phyloP scores from a whole-genome alignment of 176 grass and related monocot genomes.

The Zizania latifolia region DNA sequence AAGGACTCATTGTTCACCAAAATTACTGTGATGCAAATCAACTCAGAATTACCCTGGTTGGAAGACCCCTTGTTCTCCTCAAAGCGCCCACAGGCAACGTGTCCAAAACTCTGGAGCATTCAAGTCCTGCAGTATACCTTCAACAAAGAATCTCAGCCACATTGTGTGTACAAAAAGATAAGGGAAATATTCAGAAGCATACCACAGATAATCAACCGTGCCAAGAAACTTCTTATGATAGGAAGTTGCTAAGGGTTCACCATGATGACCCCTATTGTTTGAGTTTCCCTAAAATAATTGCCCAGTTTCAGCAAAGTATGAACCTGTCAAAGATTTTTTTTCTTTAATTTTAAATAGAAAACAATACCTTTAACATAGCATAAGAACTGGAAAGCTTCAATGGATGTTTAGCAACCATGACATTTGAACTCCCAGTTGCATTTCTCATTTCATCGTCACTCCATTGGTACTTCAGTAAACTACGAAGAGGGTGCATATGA shows the following conservation, averaged over 20 bases:
- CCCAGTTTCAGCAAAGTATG: conserved; percentile 6
- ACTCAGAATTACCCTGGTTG: conserved; percentile 62
- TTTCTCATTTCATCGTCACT: conserved; percentile 57
- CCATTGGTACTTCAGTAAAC: conserved; percentile 49
- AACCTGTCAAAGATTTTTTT: not conserved
- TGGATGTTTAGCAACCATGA: conserved; percentile 53
- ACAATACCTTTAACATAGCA: conserved; percentile 57
- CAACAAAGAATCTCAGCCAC: conserved; percentile 14
- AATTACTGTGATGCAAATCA: not conserved
- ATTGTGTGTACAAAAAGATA: not conserved
- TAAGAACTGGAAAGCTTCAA: conserved; percentile 72
- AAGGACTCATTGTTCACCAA: not conserved
- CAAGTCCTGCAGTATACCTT: conserved; percentile 74
- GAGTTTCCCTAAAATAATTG: conserved; percentile 55
- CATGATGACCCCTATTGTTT: conserved; percentile 58
- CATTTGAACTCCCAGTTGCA: conserved; percentile 49
- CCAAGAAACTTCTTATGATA: conserved; percentile 84
- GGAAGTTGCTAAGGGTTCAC: conserved; percentile 75
- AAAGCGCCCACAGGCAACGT: conserved; percentile 48
- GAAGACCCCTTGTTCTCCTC: conserved; percentile 57
- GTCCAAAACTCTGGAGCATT: conserved; percentile 77
- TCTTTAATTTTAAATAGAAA: conserved; percentile 22
- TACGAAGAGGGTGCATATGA: conserved; percentile 13
- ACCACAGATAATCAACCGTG: conserved; percentile 95
- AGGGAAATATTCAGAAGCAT: conserved; percentile 17